Evolutionary conservation across 192 early-diverging fungal genomes (phyloP).

Genomic region (Podila epicladia): DNA sequence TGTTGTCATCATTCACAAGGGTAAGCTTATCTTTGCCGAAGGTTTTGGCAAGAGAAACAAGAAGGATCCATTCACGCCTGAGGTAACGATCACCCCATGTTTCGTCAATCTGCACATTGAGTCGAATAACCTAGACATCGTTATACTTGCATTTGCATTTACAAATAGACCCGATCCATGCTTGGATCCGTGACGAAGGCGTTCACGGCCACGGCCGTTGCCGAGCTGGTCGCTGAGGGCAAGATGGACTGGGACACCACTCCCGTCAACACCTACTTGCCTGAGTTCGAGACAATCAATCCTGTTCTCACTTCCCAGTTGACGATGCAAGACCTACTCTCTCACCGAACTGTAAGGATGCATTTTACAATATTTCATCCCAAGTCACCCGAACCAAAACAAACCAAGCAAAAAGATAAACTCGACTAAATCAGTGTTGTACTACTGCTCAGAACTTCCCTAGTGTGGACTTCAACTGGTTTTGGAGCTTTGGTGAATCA

Average conservation of each 20-base stretch:
- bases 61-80: too few species aligned
- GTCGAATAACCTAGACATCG: too few species aligned
- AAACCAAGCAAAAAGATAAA: too few species aligned
- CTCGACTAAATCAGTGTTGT: too few species aligned
- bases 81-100: too few species aligned
- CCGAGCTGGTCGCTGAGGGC: conserved; percentile 12
- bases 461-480: background rate
- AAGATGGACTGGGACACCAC: conserved; percentile 20
- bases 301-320: conserved; percentile 7
- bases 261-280: conserved; percentile 4
- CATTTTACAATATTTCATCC: background rate
- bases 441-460: background rate
- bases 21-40: background rate
- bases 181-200: conserved; percentile 21
- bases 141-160: too few species aligned
- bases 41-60: conserved; percentile 6
- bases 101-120: too few species aligned
- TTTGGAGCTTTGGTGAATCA: background rate
- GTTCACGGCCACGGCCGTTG: conserved; percentile 12
- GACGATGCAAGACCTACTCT: conserved; percentile 9
- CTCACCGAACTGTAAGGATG: conserved; percentile 12
- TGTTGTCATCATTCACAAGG: background rate
- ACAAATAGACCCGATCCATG: conserved; percentile 4
- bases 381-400: too few species aligned
- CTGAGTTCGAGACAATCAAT: conserved; percentile 5